These are phyloP conservation scores for Phytophthora pisi DNA, from an alignment of 352 stramenopile species.

Conservation along the genomic window DNA sequence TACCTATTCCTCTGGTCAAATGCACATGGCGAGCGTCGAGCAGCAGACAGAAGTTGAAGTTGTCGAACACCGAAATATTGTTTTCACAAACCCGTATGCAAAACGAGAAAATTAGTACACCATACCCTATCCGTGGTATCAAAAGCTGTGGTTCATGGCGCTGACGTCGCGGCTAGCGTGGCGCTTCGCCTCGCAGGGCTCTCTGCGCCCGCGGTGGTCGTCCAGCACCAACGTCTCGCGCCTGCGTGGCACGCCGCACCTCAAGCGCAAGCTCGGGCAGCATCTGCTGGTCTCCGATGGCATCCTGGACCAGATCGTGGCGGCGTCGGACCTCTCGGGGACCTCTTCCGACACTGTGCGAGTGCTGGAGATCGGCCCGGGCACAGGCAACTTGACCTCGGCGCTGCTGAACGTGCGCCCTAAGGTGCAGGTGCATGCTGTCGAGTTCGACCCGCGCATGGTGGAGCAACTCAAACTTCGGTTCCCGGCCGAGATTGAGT, in stretches of 20 bases:
- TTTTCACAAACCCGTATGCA: too few relatives aligned
- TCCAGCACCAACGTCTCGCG: constrained; percentile 49
- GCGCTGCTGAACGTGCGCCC: constrained; percentile 57
- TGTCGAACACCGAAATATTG: too few relatives aligned
- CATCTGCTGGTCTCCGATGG: constrained; percentile 75
- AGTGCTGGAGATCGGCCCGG: constrained; percentile 87
- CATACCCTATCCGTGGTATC: neutral
- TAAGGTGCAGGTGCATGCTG: constrained; percentile 58
- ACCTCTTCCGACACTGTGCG: constrained; percentile 37
- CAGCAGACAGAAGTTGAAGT: neutral
- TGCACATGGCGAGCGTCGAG: too few relatives aligned
- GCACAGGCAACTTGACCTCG: constrained; percentile 88
- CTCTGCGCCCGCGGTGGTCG: constrained; percentile 20
- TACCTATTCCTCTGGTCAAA: too few relatives aligned
- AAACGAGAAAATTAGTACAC: too few relatives aligned
- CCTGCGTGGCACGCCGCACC: constrained; percentile 61
- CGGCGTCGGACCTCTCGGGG: constrained; percentile 51
- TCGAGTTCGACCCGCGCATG: constrained; percentile 85
- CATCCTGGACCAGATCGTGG: constrained; percentile 71
- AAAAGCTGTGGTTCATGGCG: neutral
- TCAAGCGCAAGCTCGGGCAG: constrained; percentile 87
- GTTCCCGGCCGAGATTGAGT: constrained; percentile 42
- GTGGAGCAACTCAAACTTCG: constrained; percentile 68
- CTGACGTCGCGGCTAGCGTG: constrained; percentile 5
- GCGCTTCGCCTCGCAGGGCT: neutral